Percentiles rank a stretch among this genome's conserved stretches.
phyloP scores from a whole-genome alignment of 257 asterid genomes.

The Haberlea rhodopensis region DNA sequence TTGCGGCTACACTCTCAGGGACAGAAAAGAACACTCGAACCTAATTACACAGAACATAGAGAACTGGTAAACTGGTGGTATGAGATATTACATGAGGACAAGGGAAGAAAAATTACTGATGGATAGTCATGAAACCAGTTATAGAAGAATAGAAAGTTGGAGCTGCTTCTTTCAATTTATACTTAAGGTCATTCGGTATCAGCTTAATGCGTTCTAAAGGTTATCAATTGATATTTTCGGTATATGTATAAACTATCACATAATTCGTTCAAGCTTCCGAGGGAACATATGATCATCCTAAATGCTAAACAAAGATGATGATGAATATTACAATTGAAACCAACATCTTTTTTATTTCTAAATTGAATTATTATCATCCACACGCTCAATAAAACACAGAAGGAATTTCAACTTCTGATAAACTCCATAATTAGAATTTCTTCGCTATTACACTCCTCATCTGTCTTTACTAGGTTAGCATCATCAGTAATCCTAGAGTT shows the following conservation, averaged over 20 bases:
- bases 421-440: background rate
- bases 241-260: background rate
- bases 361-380: too few relatives aligned
- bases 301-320: background rate
- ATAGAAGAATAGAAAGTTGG: background rate
- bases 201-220: constrained; percentile 4
- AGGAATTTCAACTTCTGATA: background rate
- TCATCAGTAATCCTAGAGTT: background rate
- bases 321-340: background rate
- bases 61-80: background rate
- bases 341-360: constrained; percentile 1
- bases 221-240: constrained; percentile 3
- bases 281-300: background rate
- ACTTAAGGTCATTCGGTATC: constrained; percentile 10
- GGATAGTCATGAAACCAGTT: background rate
- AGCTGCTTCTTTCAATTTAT: constrained; percentile 1
- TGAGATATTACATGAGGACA: background rate
- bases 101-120: constrained; percentile 1
- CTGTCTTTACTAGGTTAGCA: background rate
- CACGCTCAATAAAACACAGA: background rate
- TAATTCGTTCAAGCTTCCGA: background rate
- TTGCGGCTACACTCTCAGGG: constrained; percentile 79
- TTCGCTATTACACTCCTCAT: background rate
- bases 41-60: constrained; percentile 34
- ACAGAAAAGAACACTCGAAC: constrained; percentile 83